These are phyloP conservation scores for Melampsora americana DNA, from an alignment of 1,284 basidiomycete species.

Conservation along the genomic window DNA sequence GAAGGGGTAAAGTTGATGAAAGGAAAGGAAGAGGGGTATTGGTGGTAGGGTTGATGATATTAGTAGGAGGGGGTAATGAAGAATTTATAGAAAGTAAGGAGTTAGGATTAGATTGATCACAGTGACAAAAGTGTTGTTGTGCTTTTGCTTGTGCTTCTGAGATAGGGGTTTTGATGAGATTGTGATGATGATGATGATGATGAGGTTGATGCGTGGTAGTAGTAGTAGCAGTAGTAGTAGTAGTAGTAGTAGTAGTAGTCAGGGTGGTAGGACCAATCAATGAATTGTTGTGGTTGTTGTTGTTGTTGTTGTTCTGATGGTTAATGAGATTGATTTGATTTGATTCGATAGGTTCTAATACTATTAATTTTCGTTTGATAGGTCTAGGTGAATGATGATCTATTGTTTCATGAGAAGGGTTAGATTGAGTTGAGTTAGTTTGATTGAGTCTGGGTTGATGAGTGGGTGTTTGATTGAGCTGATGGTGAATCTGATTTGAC, in stretches of 20 bases:
- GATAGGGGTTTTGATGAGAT: background rate
- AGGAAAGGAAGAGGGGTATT: background rate
- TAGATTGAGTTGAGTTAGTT: background rate
- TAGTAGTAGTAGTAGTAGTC: no score
- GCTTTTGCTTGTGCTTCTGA: background rate
- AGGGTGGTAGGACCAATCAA: no score
- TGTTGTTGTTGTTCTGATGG: background rate
- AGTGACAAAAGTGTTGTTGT: background rate
- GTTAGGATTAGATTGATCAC: background rate
- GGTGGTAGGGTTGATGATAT: background rate
- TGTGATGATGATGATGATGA: background rate
- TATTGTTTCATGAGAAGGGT: background rate
- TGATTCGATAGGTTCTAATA: background rate
- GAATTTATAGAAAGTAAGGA: background rate
- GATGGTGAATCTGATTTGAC: background rate
- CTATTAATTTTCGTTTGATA: background rate
- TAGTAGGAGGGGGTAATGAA: background rate
- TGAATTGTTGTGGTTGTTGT: background rate
- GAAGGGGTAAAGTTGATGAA: background rate
- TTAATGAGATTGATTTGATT: background rate
- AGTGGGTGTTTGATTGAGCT: background rate
- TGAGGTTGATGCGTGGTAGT: background rate
- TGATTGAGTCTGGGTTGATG: background rate
- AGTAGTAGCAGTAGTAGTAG: constrained; percentile 6
- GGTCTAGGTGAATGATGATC: background rate